Evolutionary conservation across 2,329 filamentous ascomycete genomes (phyloP), one percentile per base, ranked within the genome.

Genomic region (Exophiala mesophila): DNA sequence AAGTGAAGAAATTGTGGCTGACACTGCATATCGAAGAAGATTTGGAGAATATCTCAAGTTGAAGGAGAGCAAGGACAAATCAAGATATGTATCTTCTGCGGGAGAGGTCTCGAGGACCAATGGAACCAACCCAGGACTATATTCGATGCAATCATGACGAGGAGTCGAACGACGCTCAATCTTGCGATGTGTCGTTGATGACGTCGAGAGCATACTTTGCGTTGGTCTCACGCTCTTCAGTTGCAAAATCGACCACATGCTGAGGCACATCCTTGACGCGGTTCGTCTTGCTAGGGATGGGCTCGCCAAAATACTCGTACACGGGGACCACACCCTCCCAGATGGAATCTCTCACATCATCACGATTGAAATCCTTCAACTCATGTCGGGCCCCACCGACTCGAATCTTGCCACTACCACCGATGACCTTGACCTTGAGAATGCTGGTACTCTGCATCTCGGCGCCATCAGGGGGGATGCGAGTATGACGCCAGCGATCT

Each of bases 361-460:
- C 63, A 19, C 67, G 65, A 46, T 68, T 63, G 50, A 66, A 50
- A 61, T 81, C 78, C 54, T 74, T 73, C 52, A 65, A 70, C 45
- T 79, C 76, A 55, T 80, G 76, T 5, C 69, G 70, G 1, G 84
- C 80, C 26, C 71, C 71, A 0, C 84, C 85, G 17, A 72, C 69
- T 4, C 84, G 71, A 30, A 84, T 70, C 72, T 94, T 94, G 17
- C 82, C 85, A 57, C 82, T 88, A 4, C 84, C 88, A 37, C 77
- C 78, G 6, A 74, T 70, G 47, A 92, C 76, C 33, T 63, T 71
- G 6, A 94, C 78, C 49, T 73, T 78, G 41, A 94, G 65, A 29
- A 94, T 78, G 28, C 77, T 74, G 0, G 87, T 94, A 47, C 76
- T 80, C 48, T 78, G 77, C 70, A 90, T 75, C 70, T 94, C 87